Evolutionary conservation across 1,284 basidiomycete genomes (phyloP).

Genomic region (Marasmius oreades): DNA sequence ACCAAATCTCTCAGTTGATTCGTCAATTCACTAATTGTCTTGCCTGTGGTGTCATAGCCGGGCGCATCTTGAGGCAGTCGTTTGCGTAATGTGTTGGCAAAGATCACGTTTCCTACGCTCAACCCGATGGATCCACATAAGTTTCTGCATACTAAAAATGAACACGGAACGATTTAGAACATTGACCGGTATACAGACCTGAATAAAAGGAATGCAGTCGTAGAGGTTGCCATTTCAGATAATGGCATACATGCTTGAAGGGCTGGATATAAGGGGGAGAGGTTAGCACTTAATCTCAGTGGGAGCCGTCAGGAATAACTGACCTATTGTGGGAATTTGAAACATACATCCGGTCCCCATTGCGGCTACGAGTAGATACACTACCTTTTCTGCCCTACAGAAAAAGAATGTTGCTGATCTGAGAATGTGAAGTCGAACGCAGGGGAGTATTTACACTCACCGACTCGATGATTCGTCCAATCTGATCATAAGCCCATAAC

Average conservation of each 20-base stretch:
- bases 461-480: not conserved
- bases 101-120: slow-evolving; percentile 23
- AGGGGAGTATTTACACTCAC: not conserved
- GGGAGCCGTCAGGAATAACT: not conserved
- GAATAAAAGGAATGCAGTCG: slow-evolving; percentile 31
- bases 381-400: not conserved
- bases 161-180: not conserved
- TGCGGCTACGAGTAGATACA: not conserved
- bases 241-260: slow-evolving; percentile 21
- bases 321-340: not conserved
- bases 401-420: not conserved
- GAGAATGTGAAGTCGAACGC: not conserved
- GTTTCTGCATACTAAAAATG: slow-evolving; percentile 15
- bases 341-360: not conserved
- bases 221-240: slow-evolving; percentile 24
- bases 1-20: slow-evolving; percentile 16
- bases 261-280: slow-evolving; percentile 32
- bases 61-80: slow-evolving; percentile 9
- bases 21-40: slow-evolving; percentile 5
- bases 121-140: slow-evolving; percentile 32
- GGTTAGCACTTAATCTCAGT: not conserved
- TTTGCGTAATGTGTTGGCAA: slow-evolving; percentile 13
- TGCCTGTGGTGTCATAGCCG: slow-evolving; percentile 7
- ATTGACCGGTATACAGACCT: slow-evolving; percentile 20
- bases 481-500: slow-evolving; percentile 1